Percentiles rank a stretch among this genome's conserved stretches.
phyloP scores from a whole-genome alignment of 2,329 filamentous ascomycete genomes.

The Ceratocystis alfenasii region DNA sequence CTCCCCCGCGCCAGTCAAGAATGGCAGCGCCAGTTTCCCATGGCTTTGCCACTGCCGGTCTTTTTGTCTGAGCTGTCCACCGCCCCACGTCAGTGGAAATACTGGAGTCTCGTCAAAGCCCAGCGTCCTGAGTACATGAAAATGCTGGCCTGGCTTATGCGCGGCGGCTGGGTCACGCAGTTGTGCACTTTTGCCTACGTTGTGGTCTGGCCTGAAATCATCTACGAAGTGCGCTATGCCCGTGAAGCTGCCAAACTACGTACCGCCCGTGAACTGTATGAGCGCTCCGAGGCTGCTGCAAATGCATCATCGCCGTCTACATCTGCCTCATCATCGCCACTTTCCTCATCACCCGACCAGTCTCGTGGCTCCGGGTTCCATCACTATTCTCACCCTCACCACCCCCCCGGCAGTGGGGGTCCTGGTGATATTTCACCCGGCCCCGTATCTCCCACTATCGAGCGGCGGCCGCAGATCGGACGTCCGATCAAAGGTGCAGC shows the following conservation, averaged over 20 bases:
- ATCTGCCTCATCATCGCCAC: neutral
- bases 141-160: conserved; percentile 86
- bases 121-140: conserved; percentile 68
- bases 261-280: conserved; percentile 20
- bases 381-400: neutral
- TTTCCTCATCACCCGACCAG: conserved; percentile 4
- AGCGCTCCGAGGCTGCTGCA: conserved; percentile 16
- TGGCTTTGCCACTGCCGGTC: conserved; percentile 69
- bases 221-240: conserved; percentile 64
- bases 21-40: conserved; percentile 70
- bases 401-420: conserved; percentile 18
- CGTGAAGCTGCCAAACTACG: conserved; percentile 53
- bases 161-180: conserved; percentile 87
- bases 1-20: conserved; percentile 56
- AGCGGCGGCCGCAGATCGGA: conserved; percentile 20
- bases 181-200: conserved; percentile 86
- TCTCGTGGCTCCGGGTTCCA: neutral
- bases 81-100: conserved; percentile 69
- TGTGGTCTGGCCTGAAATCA: conserved; percentile 68
- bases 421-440: conserved; percentile 14
- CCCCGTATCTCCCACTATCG: conserved; percentile 8
- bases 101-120: conserved; percentile 73
- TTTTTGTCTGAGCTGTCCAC: conserved; percentile 77
- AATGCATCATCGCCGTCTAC: conserved; percentile 24
- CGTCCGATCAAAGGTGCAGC: conserved; percentile 24